Evolutionary conservation across 129 eudicot species (phyloP).

Genomic region (Flaveria brownii): DNA sequence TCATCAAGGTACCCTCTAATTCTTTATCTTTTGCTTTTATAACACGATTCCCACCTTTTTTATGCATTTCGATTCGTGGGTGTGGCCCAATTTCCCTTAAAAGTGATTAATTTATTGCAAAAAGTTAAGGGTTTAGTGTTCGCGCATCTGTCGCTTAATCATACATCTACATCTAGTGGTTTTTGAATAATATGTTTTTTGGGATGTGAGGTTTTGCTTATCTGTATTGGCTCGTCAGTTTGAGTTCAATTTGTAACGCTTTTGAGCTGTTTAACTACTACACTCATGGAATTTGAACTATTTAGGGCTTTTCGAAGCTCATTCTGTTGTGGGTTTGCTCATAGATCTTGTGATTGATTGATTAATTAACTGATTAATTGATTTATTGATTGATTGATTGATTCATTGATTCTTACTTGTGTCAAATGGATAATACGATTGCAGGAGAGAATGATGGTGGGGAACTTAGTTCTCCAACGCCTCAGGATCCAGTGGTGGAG

Average conservation of each 20-base stretch:
- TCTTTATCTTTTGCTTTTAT: neutral
- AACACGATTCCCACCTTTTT: neutral
- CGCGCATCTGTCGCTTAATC: conserved; percentile 26
- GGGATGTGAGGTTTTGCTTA: conserved; percentile 35
- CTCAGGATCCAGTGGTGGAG: conserved; percentile 42
- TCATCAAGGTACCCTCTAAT: conserved; percentile 35
- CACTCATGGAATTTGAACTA: neutral
- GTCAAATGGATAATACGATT: conserved; percentile 43
- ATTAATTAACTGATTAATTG: neutral
- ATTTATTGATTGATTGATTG: conserved; percentile 1
- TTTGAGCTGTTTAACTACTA: conserved; percentile 26
- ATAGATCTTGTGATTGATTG: conserved; percentile 21
- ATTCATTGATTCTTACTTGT: conserved; percentile 9
- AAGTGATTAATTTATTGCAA: conserved; percentile 18
- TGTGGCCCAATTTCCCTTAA: conserved; percentile 32
- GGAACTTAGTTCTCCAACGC: conserved; percentile 43
- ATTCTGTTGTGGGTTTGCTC: neutral
- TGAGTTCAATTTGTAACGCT: conserved; percentile 18
- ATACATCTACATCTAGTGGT: conserved; percentile 14
- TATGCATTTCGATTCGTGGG: conserved; percentile 31
- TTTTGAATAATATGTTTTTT: conserved; percentile 23
- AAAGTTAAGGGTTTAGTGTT: conserved; percentile 25
- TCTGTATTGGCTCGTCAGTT: conserved; percentile 20
- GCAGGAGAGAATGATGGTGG: conserved; percentile 62
- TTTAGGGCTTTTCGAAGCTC: conserved; percentile 17